Percentiles rank a stretch among this genome's conserved stretches.
Evolutionary conservation across 2,329 filamentous ascomycete genomes (phyloP).

Genomic region (Hymenoscyphus salicellus): DNA sequence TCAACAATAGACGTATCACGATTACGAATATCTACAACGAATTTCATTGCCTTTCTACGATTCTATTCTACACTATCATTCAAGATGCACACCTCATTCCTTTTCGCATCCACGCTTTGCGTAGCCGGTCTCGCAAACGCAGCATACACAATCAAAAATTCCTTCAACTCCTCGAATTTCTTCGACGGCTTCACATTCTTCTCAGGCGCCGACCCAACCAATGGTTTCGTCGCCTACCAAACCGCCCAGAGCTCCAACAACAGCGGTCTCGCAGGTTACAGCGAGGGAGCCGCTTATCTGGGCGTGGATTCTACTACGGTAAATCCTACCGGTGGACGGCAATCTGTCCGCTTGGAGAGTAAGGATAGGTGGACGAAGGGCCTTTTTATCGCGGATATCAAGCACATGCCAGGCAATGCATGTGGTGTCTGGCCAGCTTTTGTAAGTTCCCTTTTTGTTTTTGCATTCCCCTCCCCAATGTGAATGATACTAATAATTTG

Average conservation of each 20-base stretch:
- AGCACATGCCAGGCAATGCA: slow-evolving; percentile 55
- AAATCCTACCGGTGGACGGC: slow-evolving; percentile 58
- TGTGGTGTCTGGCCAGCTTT: slow-evolving; percentile 63
- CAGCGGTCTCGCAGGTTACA: slow-evolving; percentile 45
- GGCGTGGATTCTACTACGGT: slow-evolving; percentile 63
- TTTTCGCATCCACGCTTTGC: slow-evolving; percentile 31
- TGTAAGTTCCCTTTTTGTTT: slow-evolving; percentile 2
- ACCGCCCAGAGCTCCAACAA: slow-evolving; percentile 54
- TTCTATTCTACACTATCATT: not conserved
- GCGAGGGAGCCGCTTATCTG: slow-evolving; percentile 57
- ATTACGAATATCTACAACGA: not conserved
- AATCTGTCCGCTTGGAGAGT: slow-evolving; percentile 64
- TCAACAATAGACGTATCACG: too few relatives aligned
- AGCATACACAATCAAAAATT: slow-evolving; percentile 43
- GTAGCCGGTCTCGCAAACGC: slow-evolving; percentile 29
- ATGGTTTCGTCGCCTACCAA: slow-evolving; percentile 72
- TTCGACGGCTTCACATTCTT: slow-evolving; percentile 55
- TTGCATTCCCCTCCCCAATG: not conserved
- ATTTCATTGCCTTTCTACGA: not conserved
- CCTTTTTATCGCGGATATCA: slow-evolving; percentile 56
- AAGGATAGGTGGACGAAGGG: slow-evolving; percentile 53
- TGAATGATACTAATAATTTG: not conserved
- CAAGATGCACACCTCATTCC: slow-evolving; percentile 27
- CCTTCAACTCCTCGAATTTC: slow-evolving; percentile 44
- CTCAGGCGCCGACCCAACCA: slow-evolving; percentile 61